Conservation (phyloP, 768 basidiomycete species). For the Kwoniella dejecticola region DNA sequence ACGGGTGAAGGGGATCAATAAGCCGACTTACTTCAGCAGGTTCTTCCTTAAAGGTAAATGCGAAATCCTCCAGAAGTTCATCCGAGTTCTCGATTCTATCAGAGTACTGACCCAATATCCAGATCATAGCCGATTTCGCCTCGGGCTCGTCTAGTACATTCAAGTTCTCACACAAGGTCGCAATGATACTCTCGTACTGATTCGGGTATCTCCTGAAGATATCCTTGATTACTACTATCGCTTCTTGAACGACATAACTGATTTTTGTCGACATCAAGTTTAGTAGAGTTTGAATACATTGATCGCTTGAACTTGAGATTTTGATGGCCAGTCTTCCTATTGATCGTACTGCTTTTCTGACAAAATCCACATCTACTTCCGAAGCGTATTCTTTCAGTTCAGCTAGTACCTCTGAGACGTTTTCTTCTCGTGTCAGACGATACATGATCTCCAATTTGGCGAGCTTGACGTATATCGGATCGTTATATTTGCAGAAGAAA, state of each 20-base stretch:
- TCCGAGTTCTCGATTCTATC: constrained; percentile 94
- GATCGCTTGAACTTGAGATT: constrained; percentile 82
- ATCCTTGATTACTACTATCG: constrained; percentile 95
- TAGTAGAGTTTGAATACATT: constrained; percentile 83
- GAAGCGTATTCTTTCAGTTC: constrained; percentile 99
- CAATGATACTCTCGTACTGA: constrained; percentile 94
- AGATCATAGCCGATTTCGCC: constrained; percentile 94
- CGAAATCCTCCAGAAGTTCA: constrained; percentile 87
- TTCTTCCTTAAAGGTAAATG: constrained; percentile 87
- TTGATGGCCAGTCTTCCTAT: constrained; percentile 99
- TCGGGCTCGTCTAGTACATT: constrained; percentile 93
- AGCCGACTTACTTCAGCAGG: constrained; percentile 74
- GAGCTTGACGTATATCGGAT: constrained; percentile 97
- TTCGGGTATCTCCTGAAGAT: constrained; percentile 97
- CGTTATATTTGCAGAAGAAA: constrained; percentile 99
- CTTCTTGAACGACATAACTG: constrained; percentile 94
- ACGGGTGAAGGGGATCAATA: too few relatives aligned
- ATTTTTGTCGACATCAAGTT: constrained; percentile 89
- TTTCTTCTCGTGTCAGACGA: constrained; percentile 89
- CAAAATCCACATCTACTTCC: constrained; percentile 97
- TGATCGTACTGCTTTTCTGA: constrained; percentile 93
- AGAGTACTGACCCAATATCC: constrained; percentile 96
- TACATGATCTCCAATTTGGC: constrained; percentile 99
- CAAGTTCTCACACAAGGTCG: constrained; percentile 85
- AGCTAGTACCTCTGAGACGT: constrained; percentile 85